phyloP scores from a whole-genome alignment of 2,329 filamentous ascomycete species.

The Colletotrichum cereale region DNA sequence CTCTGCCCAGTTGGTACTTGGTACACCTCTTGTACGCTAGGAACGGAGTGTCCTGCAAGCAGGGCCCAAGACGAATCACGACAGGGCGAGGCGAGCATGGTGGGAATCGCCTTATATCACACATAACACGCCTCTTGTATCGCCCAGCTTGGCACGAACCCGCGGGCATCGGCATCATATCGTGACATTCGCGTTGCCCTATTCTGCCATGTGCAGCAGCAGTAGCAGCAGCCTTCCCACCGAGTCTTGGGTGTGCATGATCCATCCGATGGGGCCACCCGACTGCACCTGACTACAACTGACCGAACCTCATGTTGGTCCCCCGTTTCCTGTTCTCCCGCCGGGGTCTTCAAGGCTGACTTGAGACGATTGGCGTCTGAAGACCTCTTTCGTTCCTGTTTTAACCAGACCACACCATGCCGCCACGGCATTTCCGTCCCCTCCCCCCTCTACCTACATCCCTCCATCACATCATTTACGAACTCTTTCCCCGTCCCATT shows the following conservation, averaged over 20 bases:
- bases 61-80: slow-evolving; percentile 16
- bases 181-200: not conserved
- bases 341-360: slow-evolving; percentile 24
- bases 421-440: slow-evolving; percentile 35
- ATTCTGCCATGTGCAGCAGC: not conserved
- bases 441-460: not conserved
- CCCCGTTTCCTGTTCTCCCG: not conserved
- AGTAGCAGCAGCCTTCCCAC: not conserved
- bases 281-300: not conserved
- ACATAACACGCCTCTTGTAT: not conserved
- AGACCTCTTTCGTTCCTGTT: slow-evolving; percentile 32
- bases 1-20: too few relatives aligned
- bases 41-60: not conserved
- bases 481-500: not conserved
- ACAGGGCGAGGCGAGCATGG: not conserved
- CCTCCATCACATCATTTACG: not conserved
- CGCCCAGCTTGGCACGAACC: not conserved
- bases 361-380: slow-evolving; percentile 39
- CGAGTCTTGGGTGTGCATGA: not conserved
- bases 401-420: slow-evolving; percentile 25
- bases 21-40: too few relatives aligned
- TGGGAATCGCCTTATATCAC: not conserved
- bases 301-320: not conserved
- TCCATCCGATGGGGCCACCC: not conserved
- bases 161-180: not conserved